Percentiles rank a stretch among this genome's conserved stretches.
phyloP scores from a whole-genome alignment of 1,139 yeast genomes.

The Debaryomyces fabryi region DNA sequence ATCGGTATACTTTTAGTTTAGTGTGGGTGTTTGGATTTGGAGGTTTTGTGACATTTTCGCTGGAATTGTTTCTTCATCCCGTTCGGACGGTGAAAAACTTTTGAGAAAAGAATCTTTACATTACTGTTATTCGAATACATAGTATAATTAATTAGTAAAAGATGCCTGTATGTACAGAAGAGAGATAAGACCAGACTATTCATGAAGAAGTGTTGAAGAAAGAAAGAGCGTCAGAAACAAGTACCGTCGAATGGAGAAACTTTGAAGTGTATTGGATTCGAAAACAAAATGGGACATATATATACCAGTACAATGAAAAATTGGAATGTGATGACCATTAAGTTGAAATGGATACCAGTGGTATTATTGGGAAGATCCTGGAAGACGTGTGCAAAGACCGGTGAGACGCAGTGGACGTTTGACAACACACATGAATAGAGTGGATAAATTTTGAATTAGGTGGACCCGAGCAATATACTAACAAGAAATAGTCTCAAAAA shows the following conservation, averaged over 20 bases:
- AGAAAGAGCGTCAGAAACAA: neutral
- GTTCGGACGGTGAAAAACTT: constrained; percentile 10
- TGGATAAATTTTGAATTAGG: neutral
- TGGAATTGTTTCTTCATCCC: constrained; percentile 1
- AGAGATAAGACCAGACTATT: neutral
- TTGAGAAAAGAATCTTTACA: constrained; percentile 6
- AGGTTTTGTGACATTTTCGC: constrained; percentile 8
- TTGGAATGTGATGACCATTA: neutral
- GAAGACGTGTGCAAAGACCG: neutral
- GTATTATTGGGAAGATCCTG: neutral
- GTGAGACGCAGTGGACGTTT: neutral
- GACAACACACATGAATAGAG: neutral
- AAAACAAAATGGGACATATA: neutral
- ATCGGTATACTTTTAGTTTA: neutral
- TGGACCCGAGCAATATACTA: constrained; percentile 18
- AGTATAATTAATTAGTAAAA: constrained; percentile 19
- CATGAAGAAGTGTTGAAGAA: neutral
- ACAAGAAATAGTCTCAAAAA: constrained; percentile 76
- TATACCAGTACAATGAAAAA: neutral
- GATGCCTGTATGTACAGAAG: constrained; percentile 40
- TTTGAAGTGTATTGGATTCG: neutral
- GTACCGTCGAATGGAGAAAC: neutral
- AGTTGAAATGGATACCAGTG: neutral
- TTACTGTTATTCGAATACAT: neutral
- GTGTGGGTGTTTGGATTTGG: constrained; percentile 3